Evolutionary conservation across 164 flowering plant species (phyloP), one percentile per base, ranked within the genome.

Genomic region (Sextonia rubra): DNA sequence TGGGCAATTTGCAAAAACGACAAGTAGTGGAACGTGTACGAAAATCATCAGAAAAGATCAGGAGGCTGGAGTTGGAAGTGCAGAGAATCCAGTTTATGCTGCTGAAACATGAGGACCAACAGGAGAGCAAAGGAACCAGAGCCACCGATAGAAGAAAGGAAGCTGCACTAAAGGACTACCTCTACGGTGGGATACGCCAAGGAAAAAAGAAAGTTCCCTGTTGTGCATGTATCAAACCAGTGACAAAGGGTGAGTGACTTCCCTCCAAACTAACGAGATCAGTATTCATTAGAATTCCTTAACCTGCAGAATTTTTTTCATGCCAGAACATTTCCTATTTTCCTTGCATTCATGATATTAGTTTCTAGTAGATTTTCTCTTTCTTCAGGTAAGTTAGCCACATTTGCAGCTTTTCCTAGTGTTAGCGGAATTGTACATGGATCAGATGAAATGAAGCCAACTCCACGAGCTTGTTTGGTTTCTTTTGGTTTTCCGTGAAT

Each of bases 21-120:
- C 82, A 79, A 66, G 79, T 89, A 2, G 70, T 74, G 4, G 95
- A 89, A 66, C 84, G 86, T 75, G 96, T 90, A 58, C 75, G 73
- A 26, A 85, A 77, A 82, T 88, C 83, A 74, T 85, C 89, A 22
- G 99, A 95, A 69, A 90, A 90, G 87, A 88, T 95, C 12, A 89
- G 87, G 20, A 68, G 87, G 68, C 70, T 95, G 85, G 93, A 93
- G 77, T 64, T 89, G 62, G 96, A 91, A 79, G 76, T 91, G 78
- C 93, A 91, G 79, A 89, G 81, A 69, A 85, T 95, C 27, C 86
- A 88, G 75, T 87, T 81, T 71, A 67, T 82, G 26, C 29, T 93
- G 74, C 75, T 87, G 60, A 88, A 87, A 68, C 82, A 86, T 66
- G 91, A 86, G 60, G 91, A 83, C 29, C 89, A 90, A 60, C 82